Evolutionary conservation across 2,329 filamentous ascomycete species (phyloP).

Genomic region (Nothopassalora personata): DNA sequence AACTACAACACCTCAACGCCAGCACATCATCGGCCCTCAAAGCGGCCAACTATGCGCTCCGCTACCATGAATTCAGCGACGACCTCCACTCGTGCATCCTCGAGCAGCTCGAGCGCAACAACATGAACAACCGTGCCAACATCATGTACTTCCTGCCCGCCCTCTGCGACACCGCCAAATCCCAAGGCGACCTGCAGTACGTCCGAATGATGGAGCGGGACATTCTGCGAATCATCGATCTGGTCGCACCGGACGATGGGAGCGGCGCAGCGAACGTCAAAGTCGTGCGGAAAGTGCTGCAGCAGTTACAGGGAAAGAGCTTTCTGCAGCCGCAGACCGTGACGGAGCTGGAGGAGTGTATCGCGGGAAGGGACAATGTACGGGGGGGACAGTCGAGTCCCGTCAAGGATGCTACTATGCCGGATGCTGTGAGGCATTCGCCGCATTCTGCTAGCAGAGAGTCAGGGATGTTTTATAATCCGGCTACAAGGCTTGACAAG

Average conservation of each 20-base stretch:
- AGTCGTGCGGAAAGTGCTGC: slow-evolving; percentile 65
- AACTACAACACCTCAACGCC: slow-evolving; percentile 86
- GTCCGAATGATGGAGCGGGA: slow-evolving; percentile 93
- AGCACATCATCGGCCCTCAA: slow-evolving; percentile 85
- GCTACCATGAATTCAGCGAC: slow-evolving; percentile 90
- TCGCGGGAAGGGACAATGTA: slow-evolving; percentile 65
- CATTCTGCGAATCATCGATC: slow-evolving; percentile 84
- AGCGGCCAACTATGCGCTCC: slow-evolving; percentile 89
- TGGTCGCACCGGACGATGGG: slow-evolving; percentile 80
- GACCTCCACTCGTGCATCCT: slow-evolving; percentile 96
- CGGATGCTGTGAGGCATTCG: slow-evolving; percentile 15
- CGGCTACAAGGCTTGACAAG: slow-evolving; percentile 60
- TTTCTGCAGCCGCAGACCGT: slow-evolving; percentile 73
- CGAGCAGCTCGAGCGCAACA: slow-evolving; percentile 87
- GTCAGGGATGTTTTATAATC: slow-evolving; percentile 7
- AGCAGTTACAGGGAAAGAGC: slow-evolving; percentile 54
- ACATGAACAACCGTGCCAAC: slow-evolving; percentile 95
- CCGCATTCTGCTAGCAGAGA: slow-evolving; percentile 22
- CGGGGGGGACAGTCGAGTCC: slow-evolving; percentile 17
- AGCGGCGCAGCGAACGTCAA: slow-evolving; percentile 90
- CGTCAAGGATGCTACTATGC: slow-evolving; percentile 1
- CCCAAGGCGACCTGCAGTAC: slow-evolving; percentile 72
- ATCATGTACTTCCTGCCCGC: slow-evolving; percentile 99
- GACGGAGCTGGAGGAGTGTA: slow-evolving; percentile 71
- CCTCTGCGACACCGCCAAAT: slow-evolving; percentile 78